phyloP scores from a whole-genome alignment of 148 eudicot genomes.

The Amaranthus cruentus region DNA sequence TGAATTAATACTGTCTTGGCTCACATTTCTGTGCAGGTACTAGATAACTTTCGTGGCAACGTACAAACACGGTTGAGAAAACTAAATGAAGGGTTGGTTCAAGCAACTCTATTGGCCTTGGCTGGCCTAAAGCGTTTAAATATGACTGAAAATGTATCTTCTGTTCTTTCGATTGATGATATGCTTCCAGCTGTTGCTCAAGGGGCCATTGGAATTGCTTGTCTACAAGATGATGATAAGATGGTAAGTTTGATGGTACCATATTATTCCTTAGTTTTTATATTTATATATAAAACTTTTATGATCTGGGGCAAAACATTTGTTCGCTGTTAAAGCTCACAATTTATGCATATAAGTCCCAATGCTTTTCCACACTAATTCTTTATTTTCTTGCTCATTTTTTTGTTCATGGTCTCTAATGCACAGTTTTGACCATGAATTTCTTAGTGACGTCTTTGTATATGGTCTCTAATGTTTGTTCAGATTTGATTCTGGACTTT shows the following conservation, averaged over 20 bases:
- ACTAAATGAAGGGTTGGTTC: constrained; percentile 71
- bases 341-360: not conserved
- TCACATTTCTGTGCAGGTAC: constrained; percentile 47
- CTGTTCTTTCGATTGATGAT: constrained; percentile 76
- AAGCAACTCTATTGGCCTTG: constrained; percentile 84
- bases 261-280: not conserved
- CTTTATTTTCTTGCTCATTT: no score
- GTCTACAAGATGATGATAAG: constrained; percentile 71
- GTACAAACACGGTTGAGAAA: constrained; percentile 86
- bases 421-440: no score
- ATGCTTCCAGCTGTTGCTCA: constrained; percentile 99
- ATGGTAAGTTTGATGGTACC: constrained; percentile 45
- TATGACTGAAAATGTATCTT: constrained; percentile 79
- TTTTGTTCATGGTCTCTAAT: no score
- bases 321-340: not conserved
- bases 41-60: constrained; percentile 92
- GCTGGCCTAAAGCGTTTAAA: constrained; percentile 83
- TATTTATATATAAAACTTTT: not conserved
- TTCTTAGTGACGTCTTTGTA: no score
- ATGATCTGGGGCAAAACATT: not conserved
- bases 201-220: constrained; percentile 96
- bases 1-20: constrained; percentile 11
- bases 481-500: no score
- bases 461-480: no score
- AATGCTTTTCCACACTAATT: not conserved